Conservation (phyloP, 208 protist genomes). For the Leptomonas pyrrhocoris region DNA sequence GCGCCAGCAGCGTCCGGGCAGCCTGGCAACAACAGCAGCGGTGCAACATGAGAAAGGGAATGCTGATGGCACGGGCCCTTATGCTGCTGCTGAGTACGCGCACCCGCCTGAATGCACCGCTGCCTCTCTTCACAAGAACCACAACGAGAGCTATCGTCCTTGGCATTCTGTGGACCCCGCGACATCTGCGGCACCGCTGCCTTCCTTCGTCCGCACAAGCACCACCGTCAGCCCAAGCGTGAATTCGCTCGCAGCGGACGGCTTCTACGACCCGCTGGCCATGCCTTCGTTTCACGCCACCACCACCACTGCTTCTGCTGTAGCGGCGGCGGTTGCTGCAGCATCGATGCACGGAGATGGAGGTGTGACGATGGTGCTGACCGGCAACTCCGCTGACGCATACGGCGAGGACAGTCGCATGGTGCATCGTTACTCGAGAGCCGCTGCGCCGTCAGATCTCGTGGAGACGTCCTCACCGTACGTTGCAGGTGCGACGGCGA, state of each 20-base stretch:
- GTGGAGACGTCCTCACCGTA: neutral
- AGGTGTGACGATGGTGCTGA: slow-evolving; percentile 5
- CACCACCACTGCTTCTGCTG: neutral
- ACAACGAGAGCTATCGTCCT: neutral
- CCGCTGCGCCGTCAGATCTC: neutral
- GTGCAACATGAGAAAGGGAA: neutral
- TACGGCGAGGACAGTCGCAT: neutral
- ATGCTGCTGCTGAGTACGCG: neutral
- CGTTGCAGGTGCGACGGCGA: too few relatives aligned
- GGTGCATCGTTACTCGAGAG: neutral
- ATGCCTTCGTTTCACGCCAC: slow-evolving; percentile 23
- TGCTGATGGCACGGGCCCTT: too few relatives aligned
- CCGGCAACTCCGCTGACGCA: slow-evolving; percentile 8
- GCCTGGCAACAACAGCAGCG: neutral
- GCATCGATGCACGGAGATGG: neutral
- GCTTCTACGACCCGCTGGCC: slow-evolving; percentile 50
- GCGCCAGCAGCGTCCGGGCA: neutral
- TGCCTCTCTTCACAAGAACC: too few relatives aligned
- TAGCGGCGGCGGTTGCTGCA: neutral
- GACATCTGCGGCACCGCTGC: neutral
- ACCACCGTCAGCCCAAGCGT: slow-evolving; percentile 24
- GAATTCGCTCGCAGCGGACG: slow-evolving; percentile 26
- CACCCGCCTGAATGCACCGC: neutral
- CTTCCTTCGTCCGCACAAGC: slow-evolving; percentile 15
- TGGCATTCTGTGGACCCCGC: neutral